A percentile compares a stretch with the other conserved stretches of the same genome.
phyloP scores from a whole-genome alignment of 805 yeast species.

The Monosporozyma servazzii region DNA sequence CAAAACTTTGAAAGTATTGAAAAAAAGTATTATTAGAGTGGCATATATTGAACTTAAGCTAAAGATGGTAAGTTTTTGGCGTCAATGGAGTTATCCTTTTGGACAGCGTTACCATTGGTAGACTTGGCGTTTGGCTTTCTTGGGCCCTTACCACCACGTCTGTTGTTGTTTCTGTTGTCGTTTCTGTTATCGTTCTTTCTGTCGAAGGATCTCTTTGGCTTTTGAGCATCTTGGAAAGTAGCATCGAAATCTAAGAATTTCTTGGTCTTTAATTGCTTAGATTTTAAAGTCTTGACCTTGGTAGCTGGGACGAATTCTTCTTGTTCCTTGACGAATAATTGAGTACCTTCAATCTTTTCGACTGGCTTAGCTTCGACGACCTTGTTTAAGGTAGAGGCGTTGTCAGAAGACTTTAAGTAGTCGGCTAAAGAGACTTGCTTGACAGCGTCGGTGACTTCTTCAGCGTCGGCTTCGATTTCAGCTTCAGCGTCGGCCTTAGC shows the following conservation, averaged over 20 bases:
- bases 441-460: conserved; percentile 34
- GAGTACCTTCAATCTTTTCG: conserved; percentile 34
- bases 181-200: conserved; percentile 21
- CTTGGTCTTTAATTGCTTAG: conserved; percentile 78
- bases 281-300: conserved; percentile 55
- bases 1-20: neutral
- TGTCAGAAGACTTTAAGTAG: conserved; percentile 59
- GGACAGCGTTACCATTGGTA: conserved; percentile 20
- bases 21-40: neutral
- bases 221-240: conserved; percentile 47
- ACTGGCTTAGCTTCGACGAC: conserved; percentile 36
- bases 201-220: conserved; percentile 25
- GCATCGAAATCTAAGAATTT: conserved; percentile 66
- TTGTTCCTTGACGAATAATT: conserved; percentile 55
- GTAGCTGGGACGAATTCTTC: conserved; percentile 53
- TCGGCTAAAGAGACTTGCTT: conserved; percentile 66
- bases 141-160: conserved; percentile 25
- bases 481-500: conserved; percentile 59
- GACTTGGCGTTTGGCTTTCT: conserved; percentile 20
- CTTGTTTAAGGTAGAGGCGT: conserved; percentile 38
- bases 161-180: conserved; percentile 26
- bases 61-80: conserved; percentile 72
- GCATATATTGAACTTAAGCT: conserved; percentile 26
- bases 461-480: conserved; percentile 45
- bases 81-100: conserved; percentile 35